A percentile compares a stretch with the other conserved stretches of the same genome.
Evolutionary conservation across 2,329 filamentous ascomycete genomes (phyloP).

Genomic region (Aspergillus thermomutatus): DNA sequence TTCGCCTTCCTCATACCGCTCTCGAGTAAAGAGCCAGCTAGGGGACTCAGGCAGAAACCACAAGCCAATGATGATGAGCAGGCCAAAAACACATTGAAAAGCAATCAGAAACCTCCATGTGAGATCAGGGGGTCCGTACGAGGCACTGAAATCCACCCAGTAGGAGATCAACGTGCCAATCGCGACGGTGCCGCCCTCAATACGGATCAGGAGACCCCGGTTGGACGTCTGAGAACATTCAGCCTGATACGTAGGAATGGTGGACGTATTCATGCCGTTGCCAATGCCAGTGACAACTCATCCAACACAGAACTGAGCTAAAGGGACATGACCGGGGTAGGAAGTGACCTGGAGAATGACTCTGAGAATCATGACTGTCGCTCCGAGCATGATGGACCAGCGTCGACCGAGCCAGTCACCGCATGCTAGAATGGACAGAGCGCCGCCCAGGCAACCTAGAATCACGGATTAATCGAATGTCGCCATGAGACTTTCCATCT

Average conservation of each 20-base stretch:
- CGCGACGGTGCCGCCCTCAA: constrained; percentile 52
- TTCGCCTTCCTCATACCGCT: constrained; percentile 46
- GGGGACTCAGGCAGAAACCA: constrained; percentile 45
- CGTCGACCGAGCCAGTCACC: constrained; percentile 38
- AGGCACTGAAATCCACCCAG: constrained; percentile 50
- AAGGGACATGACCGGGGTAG: constrained; percentile 29
- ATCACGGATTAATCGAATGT: background rate
- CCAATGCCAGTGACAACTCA: constrained; percentile 52
- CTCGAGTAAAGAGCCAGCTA: constrained; percentile 45
- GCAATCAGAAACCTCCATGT: constrained; percentile 53
- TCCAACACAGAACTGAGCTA: constrained; percentile 52
- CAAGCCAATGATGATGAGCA: constrained; percentile 45
- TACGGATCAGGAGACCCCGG: constrained; percentile 60
- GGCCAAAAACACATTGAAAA: constrained; percentile 50
- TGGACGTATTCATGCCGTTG: constrained; percentile 56
- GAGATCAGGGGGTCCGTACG: constrained; percentile 32
- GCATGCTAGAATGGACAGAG: constrained; percentile 34
- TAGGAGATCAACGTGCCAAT: constrained; percentile 52
- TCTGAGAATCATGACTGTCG: constrained; percentile 48
- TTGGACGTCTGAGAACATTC: constrained; percentile 55
- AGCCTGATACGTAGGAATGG: constrained; percentile 53
- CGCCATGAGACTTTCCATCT: too few relatives aligned
- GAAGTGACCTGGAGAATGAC: constrained; percentile 37
- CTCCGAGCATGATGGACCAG: constrained; percentile 54
- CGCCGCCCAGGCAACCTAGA: constrained; percentile 34